Base-by-base conservation (phyloP, 2,329 filamentous ascomycete genomes). In the Metarhizium sp. region DNA sequence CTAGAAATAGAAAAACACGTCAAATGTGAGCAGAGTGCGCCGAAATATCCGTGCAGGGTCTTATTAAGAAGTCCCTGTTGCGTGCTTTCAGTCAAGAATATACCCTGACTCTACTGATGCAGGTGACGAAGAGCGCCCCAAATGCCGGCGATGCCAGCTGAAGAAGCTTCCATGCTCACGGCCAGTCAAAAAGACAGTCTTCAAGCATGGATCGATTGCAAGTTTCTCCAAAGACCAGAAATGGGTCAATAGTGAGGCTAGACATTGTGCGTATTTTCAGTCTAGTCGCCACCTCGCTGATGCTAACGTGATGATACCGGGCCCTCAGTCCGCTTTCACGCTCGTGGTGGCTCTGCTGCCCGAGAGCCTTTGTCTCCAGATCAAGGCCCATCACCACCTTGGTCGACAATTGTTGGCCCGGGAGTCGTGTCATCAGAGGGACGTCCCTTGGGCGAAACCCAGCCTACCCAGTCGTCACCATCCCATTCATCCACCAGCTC, bases 101-200 rank as follows among this genome's bases (percentile, higher is more conserved):
- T 20, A 20, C 20, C 13, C 32, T 34, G 14, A 46, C 50, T 55
- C n/a, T 53, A 18, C 20, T 18, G 11, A n/a, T 47, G 6, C 48
- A 73, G 70, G 71, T 46, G 71, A 73, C 46, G 70, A 73, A 54
- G 65, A 66, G n/a, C 65, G 64, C 2, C 71, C 71, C 2, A 65
- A 60, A 45, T 73, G 71, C 52, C 63, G 67, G 14, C 62, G 69
- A 3, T 73, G 71, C 47, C 59, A 65, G 42, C 52, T 58, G 8
- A 72, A 70, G 47, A 60, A 65, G 16, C 59, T 73, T 7, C 59
- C 65, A 0, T 73, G 71, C 53, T 61, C 64, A 1, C 64, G 69
- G 0, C 71, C 71, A 1, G 61, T 60, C 0, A 69, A 66, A 46
- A 66, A 63, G 59, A 71, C 69, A 0, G 66, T 73, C 6, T 73